These are phyloP conservation scores for Daldinia decipiens DNA, from an alignment of 495 filamentous ascomycete species.

Conservation along the genomic window DNA sequence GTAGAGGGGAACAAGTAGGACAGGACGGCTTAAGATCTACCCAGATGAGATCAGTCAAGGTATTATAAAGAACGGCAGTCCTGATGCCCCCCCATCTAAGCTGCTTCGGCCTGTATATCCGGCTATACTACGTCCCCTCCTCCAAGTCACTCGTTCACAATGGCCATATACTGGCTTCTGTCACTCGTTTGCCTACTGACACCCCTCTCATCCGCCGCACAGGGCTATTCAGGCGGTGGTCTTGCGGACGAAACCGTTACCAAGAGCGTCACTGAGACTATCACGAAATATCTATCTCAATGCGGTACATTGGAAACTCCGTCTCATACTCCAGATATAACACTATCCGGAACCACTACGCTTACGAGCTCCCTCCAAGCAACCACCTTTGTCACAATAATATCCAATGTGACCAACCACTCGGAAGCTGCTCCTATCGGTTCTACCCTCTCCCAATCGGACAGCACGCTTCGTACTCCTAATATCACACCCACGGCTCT, in stretches of 20 bases:
- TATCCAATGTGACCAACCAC: constrained; percentile 8
- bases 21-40: constrained; percentile 6
- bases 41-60: background rate
- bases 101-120: constrained; percentile 4
- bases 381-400: constrained; percentile 24
- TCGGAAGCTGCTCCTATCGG: constrained; percentile 13
- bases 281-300: constrained; percentile 38
- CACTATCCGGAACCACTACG: constrained; percentile 26
- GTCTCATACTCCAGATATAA: constrained; percentile 14
- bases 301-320: constrained; percentile 16
- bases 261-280: constrained; percentile 37
- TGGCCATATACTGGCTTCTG: constrained; percentile 38
- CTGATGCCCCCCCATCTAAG: constrained; percentile 16
- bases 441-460: constrained; percentile 1
- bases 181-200: constrained; percentile 38
- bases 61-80: constrained; percentile 30
- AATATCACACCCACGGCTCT: constrained; percentile 12
- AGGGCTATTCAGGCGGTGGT: constrained; percentile 27
- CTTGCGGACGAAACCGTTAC: constrained; percentile 26
- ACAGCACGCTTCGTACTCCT: constrained; percentile 2
- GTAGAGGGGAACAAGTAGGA: constrained; percentile 6
- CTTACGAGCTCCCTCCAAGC: constrained; percentile 34
- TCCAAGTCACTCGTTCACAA: constrained; percentile 35
- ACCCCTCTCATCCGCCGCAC: constrained; percentile 19
- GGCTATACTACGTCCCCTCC: constrained; percentile 1